These are phyloP conservation scores for Fusarium transvaalense DNA, from an alignment of 2,329 filamentous ascomycete genomes.

Conservation along the genomic window DNA sequence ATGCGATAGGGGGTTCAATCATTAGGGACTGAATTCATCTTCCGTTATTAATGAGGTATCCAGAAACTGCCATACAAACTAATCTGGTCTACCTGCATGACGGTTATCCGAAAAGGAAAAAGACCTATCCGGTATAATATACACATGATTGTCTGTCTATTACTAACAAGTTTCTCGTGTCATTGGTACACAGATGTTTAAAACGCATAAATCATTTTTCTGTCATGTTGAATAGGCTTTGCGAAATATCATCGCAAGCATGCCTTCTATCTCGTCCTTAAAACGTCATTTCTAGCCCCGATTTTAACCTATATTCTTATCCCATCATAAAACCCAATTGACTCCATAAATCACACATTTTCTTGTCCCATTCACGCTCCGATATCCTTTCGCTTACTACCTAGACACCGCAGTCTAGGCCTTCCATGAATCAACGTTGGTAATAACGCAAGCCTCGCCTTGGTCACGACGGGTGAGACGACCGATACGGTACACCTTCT, in stretches of 20 bases:
- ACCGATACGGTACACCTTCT: constrained; percentile 83
- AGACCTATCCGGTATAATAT: not conserved
- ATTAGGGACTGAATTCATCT: not conserved
- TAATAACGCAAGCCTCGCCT: constrained; percentile 53
- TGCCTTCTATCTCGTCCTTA: constrained; percentile 29
- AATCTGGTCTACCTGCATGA: not conserved
- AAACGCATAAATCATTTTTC: constrained; percentile 27
- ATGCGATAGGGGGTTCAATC: constrained; percentile 3
- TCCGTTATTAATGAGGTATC: not conserved
- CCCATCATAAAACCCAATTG: constrained; percentile 31
- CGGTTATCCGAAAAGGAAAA: not conserved
- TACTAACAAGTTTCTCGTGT: not conserved
- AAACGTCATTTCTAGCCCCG: constrained; percentile 19
- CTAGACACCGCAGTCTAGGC: constrained; percentile 39
- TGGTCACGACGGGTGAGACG: constrained; percentile 71
- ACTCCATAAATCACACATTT: constrained; percentile 37
- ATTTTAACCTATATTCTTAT: constrained; percentile 32
- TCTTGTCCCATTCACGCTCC: constrained; percentile 33
- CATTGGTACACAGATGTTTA: not conserved
- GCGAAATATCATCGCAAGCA: constrained; percentile 14
- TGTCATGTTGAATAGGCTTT: constrained; percentile 28
- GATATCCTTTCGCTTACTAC: constrained; percentile 47
- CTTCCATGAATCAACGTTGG: constrained; percentile 53
- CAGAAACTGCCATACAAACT: not conserved
- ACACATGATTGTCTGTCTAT: not conserved